Evolutionary conservation across 2,329 filamentous ascomycete species (phyloP), one percentile per base, ranked within the genome.

Genomic region (Ophiosphaerella korrae): DNA sequence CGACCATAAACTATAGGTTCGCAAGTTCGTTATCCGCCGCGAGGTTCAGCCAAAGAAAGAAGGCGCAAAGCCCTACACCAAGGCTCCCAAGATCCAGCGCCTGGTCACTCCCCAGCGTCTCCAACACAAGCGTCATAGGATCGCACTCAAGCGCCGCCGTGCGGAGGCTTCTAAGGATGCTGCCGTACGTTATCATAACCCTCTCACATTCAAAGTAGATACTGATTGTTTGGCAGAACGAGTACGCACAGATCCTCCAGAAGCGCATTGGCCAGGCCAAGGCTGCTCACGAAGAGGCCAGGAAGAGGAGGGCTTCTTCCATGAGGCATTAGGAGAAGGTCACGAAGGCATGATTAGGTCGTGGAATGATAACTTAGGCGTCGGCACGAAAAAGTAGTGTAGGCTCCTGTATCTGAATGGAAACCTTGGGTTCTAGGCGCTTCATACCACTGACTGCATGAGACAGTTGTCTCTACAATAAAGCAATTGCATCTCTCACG

Each of bases 21-120:
- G 94, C 85, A 97, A 97, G 85, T 99, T 96, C 84, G 94, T 99
- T 81, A 97, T 99, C 76, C 94, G 94, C 79, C 94, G 94, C 80
- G 94, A 97, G 81, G 88, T 99, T 75, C 87, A 92, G 84, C 90
- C 91, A 78, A 96, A 96, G 89, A 89, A 88, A 77, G 94, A 97
- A 86, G 93, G 92, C 82, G 95, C 94, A 84, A 89, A 90, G 83
- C 82, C 92, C 73, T 97, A 97, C 88, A 97, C 93, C 89, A 99
- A 99, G 90, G 94, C 94, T 74, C 94, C 94, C 80, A 95, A 93
- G 87, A 99, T 99, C 83, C 94, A 99, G 88, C 91, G 94, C 79
- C 91, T 99, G 74, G 92, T 99, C 74, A 99, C 94, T 76, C 94
- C 94, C 79, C 94, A 97, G 84, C 94, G 94, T 80, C 92, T 99